Percentiles rank a stretch among this genome's conserved stretches.
Evolutionary conservation across 352 stramenopile genomes (phyloP).

Genomic region (Plasmopara viticola): DNA sequence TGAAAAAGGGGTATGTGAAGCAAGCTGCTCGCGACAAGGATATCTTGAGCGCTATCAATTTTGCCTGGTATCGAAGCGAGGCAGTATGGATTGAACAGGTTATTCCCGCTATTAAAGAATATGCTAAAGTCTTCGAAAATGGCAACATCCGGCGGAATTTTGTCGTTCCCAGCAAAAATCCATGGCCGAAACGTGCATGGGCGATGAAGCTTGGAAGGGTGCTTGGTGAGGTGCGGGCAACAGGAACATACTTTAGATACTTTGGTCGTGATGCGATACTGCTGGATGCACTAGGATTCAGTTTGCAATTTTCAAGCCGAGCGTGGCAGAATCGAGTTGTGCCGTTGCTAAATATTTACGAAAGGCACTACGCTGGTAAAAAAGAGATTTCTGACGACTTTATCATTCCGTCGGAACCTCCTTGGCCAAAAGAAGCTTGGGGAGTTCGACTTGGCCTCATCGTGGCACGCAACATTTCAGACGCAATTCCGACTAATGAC

Average conservation of each 20-base stretch:
- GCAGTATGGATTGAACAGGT: neutral
- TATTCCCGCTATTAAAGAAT: neutral
- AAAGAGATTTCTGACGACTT: neutral
- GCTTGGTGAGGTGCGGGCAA: neutral
- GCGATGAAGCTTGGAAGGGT: neutral
- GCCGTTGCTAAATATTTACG: neutral
- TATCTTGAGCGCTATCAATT: neutral
- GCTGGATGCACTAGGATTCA: neutral
- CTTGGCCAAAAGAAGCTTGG: neutral
- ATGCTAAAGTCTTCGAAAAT: neutral
- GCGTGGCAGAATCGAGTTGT: constrained; percentile 1
- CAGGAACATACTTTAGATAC: neutral
- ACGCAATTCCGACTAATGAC: neutral
- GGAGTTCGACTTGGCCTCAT: constrained; percentile 1
- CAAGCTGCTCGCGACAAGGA: constrained; percentile 2
- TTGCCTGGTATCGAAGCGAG: neutral
- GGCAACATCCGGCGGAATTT: neutral
- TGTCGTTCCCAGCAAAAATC: constrained; percentile 1
- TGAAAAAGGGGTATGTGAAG: neutral
- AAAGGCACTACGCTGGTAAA: neutral
- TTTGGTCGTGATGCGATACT: constrained; percentile 1
- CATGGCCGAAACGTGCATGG: constrained; percentile 1
- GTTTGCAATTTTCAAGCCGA: neutral
- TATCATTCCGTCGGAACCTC: neutral
- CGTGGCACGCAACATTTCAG: neutral